Evolutionary conservation across 805 yeast genomes (phyloP), one percentile per base, ranked within the genome.

Genomic region (Saccharomyces jurei): DNA sequence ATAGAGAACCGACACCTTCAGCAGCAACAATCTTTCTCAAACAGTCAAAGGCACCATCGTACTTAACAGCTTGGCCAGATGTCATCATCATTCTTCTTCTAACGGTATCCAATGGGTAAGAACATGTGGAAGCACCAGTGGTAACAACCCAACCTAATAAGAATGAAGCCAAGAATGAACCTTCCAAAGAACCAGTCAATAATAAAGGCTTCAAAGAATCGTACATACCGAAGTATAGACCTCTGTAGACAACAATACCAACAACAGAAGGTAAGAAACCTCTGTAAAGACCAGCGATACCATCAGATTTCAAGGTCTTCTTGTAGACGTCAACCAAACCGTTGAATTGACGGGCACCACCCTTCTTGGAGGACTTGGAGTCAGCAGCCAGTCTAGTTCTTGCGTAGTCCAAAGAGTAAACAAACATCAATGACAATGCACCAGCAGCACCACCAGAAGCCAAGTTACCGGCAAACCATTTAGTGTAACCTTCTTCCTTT

Each of bases 81-180:
- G 97, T 90, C 97, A 90, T 90, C 97, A 90, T 90, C 97, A 90
- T 90, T 87, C 97, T 89, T 88, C 97, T 89, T 87, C 97, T 91
- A 74, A 90, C 90, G 74, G 97, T 90, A 81, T 90, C 97, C 79
- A 91, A 87, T 84, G 97, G 97, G 87, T 90, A 90, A 75, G 97
- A 89, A 75, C 96, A 96, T 66, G 97, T 89, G 69, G 97, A 91
- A 72, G 97, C 96, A 86, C 90, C 96, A 66, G 96, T 90, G 78
- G 97, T 90, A 72, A 90, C 97, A 77, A 83, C 82, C 97, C 97
- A 90, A 79, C 97, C 97, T 76, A 90, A 83, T 72, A 85, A 76
- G 96, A 90, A 90, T 71, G 97, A 86, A 71, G 97, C 97, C 66
- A 86, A 77, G 94, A 90, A 90, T 74, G 84, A 82, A 77, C 95